phyloP scores from a whole-genome alignment of 1,284 basidiomycete species.

The Flammula alnicola region DNA sequence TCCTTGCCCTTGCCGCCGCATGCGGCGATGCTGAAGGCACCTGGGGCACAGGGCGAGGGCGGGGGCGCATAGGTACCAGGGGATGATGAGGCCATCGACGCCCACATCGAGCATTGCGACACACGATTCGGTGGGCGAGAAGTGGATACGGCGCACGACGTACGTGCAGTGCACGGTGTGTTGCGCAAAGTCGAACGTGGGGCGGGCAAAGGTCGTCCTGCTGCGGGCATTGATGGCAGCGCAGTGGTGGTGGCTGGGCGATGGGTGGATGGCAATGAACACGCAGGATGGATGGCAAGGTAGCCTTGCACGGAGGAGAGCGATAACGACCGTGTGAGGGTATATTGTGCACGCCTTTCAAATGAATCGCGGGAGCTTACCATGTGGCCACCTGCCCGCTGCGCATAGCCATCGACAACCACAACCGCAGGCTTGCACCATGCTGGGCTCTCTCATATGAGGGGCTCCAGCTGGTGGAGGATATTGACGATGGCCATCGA shows the following conservation, averaged over 20 bases:
- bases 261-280: too few species aligned
- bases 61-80: conserved; percentile 10
- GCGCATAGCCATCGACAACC: too few species aligned
- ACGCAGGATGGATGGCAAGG: too few species aligned
- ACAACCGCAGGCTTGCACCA: too few species aligned
- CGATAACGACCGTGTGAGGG: too few species aligned
- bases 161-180: conserved; percentile 34
- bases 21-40: conserved; percentile 9
- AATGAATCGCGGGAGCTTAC: too few species aligned
- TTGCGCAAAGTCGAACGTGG: conserved; percentile 34
- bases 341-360: too few species aligned
- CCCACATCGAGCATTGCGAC: conserved; percentile 36
- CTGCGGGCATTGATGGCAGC: conserved; percentile 31
- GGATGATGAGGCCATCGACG: conserved; percentile 32
- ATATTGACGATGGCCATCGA: too few species aligned
- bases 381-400: too few species aligned
- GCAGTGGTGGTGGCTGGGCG: conserved; percentile 26
- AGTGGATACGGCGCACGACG: conserved; percentile 25
- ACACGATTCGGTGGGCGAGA: conserved; percentile 21
- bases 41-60: conserved; percentile 1
- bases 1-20: conserved; percentile 29
- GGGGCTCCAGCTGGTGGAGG: too few species aligned
- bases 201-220: conserved; percentile 24
- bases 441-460: too few species aligned
- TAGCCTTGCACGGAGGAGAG: too few species aligned